Evolutionary conservation across 495 filamentous ascomycete species (phyloP).

Genomic region (Tuber aestivum): DNA sequence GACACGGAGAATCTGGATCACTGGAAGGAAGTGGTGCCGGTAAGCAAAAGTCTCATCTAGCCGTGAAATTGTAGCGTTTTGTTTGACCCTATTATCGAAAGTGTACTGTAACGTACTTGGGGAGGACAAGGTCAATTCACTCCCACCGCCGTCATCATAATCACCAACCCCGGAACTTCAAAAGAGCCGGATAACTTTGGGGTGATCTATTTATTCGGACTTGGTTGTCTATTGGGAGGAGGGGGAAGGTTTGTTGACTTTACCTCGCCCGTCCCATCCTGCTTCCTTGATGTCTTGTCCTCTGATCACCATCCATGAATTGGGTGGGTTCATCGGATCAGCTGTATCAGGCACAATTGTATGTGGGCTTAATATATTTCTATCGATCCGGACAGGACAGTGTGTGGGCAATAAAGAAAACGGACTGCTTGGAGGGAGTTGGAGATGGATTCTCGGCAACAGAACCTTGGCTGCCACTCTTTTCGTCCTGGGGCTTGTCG

Average conservation of each 20-base stretch:
- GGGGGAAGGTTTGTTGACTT: not conserved
- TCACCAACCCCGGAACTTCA: not conserved
- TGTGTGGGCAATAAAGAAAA: conserved; percentile 24
- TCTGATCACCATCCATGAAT: conserved; percentile 28
- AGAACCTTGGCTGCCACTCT: conserved; percentile 14
- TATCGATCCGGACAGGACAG: conserved; percentile 27
- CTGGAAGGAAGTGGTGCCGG: not conserved
- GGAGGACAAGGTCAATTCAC: not conserved
- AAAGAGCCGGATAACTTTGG: not conserved
- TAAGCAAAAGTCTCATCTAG: not conserved
- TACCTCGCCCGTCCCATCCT: conserved; percentile 16
- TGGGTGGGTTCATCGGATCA: conserved; percentile 22
- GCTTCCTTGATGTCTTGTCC: not conserved
- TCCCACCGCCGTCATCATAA: not conserved
- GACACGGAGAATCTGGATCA: not conserved
- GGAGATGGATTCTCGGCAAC: conserved; percentile 11
- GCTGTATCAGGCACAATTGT: conserved; percentile 38
- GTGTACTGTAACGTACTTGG: not conserved
- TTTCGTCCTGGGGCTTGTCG: conserved; percentile 14
- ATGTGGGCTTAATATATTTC: conserved; percentile 34
- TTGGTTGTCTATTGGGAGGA: not conserved
- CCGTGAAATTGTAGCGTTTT: not conserved
- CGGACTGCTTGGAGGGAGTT: conserved; percentile 13
- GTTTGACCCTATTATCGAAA: not conserved
- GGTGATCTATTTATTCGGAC: not conserved